phyloP scores from a whole-genome alignment of 179 eudicot genomes.

The Spinacia oleracea region DNA sequence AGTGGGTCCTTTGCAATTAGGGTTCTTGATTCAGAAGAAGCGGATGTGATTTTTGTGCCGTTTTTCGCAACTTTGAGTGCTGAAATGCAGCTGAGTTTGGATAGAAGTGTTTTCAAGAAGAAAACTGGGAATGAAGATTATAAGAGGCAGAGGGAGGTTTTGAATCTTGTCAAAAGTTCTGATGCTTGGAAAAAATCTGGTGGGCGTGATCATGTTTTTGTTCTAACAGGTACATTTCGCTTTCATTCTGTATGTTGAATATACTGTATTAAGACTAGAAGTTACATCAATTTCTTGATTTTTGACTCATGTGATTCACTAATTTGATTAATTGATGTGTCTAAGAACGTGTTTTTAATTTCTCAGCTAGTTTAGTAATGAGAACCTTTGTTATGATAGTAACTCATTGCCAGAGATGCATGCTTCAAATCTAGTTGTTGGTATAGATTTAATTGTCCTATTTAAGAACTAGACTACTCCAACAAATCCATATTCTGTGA shows the following conservation, averaged over 20 bases:
- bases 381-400: too few species aligned
- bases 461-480: too few species aligned
- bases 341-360: not conserved
- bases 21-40: constrained; percentile 56
- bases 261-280: too few species aligned
- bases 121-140: constrained; percentile 82
- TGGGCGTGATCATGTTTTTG: constrained; percentile 89
- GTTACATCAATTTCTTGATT: not conserved
- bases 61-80: constrained; percentile 90
- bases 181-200: constrained; percentile 89
- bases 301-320: too few species aligned
- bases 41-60: constrained; percentile 91
- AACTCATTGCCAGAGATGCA: too few species aligned
- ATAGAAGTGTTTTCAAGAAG: constrained; percentile 58
- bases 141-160: constrained; percentile 67
- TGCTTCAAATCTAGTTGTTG: too few species aligned
- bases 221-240: constrained; percentile 63
- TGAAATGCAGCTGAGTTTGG: constrained; percentile 72
- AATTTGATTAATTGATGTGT: not conserved
- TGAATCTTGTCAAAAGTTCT: constrained; percentile 63
- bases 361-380: too few species aligned
- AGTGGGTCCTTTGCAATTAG: constrained; percentile 63
- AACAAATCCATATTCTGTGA: too few species aligned
- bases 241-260: not conserved
- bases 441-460: too few species aligned